Evolutionary conservation across 192 early-diverging fungal genomes (phyloP), one percentile per base, ranked within the genome.

Genomic region (Thamnidium elegans): DNA sequence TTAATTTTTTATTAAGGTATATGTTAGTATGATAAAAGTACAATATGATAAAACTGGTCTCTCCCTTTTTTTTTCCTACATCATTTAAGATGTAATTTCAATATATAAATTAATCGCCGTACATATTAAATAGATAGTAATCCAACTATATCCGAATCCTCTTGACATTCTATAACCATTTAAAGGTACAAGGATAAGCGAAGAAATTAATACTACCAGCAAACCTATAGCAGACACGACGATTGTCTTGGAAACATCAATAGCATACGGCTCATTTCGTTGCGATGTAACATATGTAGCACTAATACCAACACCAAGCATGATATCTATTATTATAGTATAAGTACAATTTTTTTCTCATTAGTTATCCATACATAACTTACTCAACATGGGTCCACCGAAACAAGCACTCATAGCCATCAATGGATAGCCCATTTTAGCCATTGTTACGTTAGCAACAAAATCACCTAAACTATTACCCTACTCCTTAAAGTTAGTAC

Each of bases 381-480:
- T 81, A 89, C 86, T 95, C 31, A 98, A 72, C 84, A 98, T 88
- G 15, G 96, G 96, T 13, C 89, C 84, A 26, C 94, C 94, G 77
- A 92, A 96, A 58, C 94, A 97, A 0, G 96, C 96, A 21, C 90
- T 90, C 46, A 98, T 84, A 1, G 95, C 96, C 94, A 98, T 98
- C 60, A 88, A 82, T 17, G 95, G 93, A 66, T 83, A 94, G 2
- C 95, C 94, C 89, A 92, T 89, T 62, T 80, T 83, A 3, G 96
- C 93, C 58, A 98, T 90, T 20, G 89, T 90, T 19, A 94, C 77
- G 69, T 98, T 96, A 10, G 96, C 94, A 21, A 97, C 89, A 60
- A 98, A 81, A 64, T 98, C 96, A 55, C 91, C 91, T 21, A 93
- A 72, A 62, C 89, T 90, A 69, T 92, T 90, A 15, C 90, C 89